Evolutionary conservation across 1,139 yeast genomes (phyloP).

Genomic region (Suzukiozyma palmioleophila): DNA sequence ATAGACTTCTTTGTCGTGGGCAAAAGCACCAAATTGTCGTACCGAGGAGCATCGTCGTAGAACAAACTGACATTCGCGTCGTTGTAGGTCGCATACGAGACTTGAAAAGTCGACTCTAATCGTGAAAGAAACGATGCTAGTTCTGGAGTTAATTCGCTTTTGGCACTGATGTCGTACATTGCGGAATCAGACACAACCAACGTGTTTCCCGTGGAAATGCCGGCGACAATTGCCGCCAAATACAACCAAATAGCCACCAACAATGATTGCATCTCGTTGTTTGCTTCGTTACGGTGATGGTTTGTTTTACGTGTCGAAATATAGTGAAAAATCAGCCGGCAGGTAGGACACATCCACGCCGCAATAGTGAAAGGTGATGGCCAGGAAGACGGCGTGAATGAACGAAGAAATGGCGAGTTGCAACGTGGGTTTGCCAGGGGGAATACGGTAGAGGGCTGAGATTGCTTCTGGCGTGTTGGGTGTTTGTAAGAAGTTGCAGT

Average conservation of each 20-base stretch:
- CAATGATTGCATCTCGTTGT: not conserved
- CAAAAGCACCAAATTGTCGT: constrained; percentile 32
- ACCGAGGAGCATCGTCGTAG: constrained; percentile 23
- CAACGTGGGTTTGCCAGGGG: too few relatives aligned
- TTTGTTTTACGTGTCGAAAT: not conserved
- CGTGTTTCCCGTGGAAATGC: constrained; percentile 12
- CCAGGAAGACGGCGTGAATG: too few relatives aligned
- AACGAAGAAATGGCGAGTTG: too few relatives aligned
- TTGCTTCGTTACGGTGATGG: not conserved
- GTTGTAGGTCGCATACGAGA: constrained; percentile 23
- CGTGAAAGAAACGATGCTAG: constrained; percentile 18
- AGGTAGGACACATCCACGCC: too few relatives aligned
- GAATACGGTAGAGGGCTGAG: too few relatives aligned
- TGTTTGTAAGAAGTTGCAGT: too few relatives aligned
- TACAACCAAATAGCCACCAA: constrained; percentile 6
- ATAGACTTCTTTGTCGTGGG: constrained; percentile 37
- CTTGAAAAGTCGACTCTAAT: constrained; percentile 20
- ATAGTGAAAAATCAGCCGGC: too few relatives aligned
- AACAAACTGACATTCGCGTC: constrained; percentile 24
- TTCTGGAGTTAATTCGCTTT: constrained; percentile 14
- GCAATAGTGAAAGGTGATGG: too few relatives aligned
- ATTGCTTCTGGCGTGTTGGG: too few relatives aligned
- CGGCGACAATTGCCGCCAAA: constrained; percentile 9
- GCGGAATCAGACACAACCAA: constrained; percentile 32
- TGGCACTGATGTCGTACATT: constrained; percentile 17